Evolutionary conservation across 1,284 basidiomycete genomes (phyloP), one percentile per base, ranked within the genome.

Genomic region (Ganoderma leucocontextum): DNA sequence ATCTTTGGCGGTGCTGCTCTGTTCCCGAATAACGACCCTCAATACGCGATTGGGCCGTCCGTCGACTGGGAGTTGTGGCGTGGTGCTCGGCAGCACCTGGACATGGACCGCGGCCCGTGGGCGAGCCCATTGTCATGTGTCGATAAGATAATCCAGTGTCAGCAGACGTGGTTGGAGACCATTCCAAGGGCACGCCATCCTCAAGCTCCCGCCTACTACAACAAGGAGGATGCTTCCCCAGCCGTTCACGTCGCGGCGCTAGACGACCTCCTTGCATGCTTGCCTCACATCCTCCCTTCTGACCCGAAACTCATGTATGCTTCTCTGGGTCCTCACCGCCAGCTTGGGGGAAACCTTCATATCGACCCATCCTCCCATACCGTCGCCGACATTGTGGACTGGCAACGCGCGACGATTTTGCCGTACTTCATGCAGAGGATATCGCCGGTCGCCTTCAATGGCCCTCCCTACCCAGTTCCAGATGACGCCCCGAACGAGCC

Each of bases 61-160:
- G 66, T 76, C 10, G 66, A 75, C 33, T 63, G 75, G 58, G 73
- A 75, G 15, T 72, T 76, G 44, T 80, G 78, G 77, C 68, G 74
- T 53, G 76, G 72, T 19, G 70, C 67, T 9, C 68, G 77, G 15
- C 69, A 62, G 9, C 12, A 60, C 13, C 61, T 79, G 62, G 53
- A 70, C 22, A 67, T 76, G 6, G 74, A 79, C 63, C 65, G 77
- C 53, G 77, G 77, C 10, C 78, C 78, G 44, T 78, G 78, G 52
- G 17, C 2, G 13, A 17, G 15, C 29, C 25, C 15, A 17, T 12
- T 55, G 15, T 5, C 29, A 29, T 6, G 5, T 8, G 12, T 55
- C 15, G 25, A 7, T 7, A 13, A 13, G 17, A 33, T 35, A 15
- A 33, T 55, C 52, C 29, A 19, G 15, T 55, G 25, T 29, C 29